Percentiles rank a stretch among this genome's conserved stretches.
phyloP scores from a whole-genome alignment of 2,329 filamentous ascomycete genomes.

The Botrytis aclada region DNA sequence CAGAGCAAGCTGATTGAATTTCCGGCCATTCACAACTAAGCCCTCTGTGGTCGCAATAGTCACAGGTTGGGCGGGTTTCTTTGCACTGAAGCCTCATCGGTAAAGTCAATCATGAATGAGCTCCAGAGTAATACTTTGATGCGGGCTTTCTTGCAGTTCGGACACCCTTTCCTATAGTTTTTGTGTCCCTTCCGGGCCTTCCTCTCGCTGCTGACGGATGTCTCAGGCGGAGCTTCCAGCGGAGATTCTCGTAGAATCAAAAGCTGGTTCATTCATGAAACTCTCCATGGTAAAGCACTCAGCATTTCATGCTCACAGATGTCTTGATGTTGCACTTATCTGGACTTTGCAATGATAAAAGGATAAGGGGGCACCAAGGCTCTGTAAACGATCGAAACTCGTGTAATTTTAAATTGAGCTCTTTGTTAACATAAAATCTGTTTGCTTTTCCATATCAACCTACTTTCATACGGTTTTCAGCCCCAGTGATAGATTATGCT shows the following conservation, averaged over 20 bases:
- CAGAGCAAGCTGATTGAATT: not conserved
- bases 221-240: not conserved
- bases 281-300: not conserved
- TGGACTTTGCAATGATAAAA: not conserved
- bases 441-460: not conserved
- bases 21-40: not conserved
- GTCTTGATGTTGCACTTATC: not conserved
- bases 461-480: fast-evolving
- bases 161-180: not conserved
- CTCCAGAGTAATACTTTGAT: not conserved
- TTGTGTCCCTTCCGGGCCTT: not conserved
- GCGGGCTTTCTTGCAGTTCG: not conserved
- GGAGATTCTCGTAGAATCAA: not conserved
- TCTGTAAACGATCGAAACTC: not conserved
- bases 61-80: not conserved
- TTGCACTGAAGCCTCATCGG: not conserved
- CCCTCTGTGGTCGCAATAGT: not conserved
- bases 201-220: not conserved
- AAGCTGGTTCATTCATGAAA: not conserved
- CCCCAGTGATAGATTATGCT: not conserved
- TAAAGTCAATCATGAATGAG: fast-evolving
- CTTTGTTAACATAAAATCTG: no score
- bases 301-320: not conserved
- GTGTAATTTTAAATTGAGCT: not conserved
- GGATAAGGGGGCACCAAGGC: not conserved